Evolutionary conservation across 2,329 filamentous ascomycete species (phyloP).

Genomic region (Neobulgaria alba): DNA sequence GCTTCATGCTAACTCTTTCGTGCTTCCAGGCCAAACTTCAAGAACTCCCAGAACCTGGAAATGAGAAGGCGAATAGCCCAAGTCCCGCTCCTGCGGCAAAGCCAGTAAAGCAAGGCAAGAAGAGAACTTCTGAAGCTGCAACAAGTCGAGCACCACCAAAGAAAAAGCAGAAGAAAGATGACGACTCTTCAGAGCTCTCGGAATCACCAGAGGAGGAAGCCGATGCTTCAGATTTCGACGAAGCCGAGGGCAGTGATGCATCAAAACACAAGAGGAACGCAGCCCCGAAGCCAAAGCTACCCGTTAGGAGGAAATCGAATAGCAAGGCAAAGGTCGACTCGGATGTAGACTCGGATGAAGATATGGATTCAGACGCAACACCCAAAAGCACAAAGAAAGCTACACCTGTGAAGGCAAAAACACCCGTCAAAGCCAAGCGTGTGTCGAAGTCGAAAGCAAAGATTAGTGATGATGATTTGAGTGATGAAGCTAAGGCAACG

Average conservation of each 20-base stretch:
- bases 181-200: constrained; percentile 10
- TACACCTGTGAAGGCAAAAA: neutral
- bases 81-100: constrained; percentile 33
- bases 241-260: constrained; percentile 3
- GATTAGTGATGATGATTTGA: neutral
- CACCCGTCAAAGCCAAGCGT: neutral
- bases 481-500: neutral
- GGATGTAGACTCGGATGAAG: constrained; percentile 13
- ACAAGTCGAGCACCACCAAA: constrained; percentile 32
- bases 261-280: constrained; percentile 6
- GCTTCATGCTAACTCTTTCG: neutral
- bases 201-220: constrained; percentile 1
- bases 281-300: constrained; percentile 9
- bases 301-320: constrained; percentile 8
- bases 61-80: neutral
- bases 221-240: neutral
- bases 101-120: constrained; percentile 16
- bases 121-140: constrained; percentile 28
- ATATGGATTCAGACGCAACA: constrained; percentile 3
- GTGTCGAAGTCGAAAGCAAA: neutral
- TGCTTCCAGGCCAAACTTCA: neutral
- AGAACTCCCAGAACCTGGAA: constrained; percentile 1
- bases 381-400: neutral
- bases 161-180: constrained; percentile 27
- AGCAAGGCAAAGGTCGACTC: constrained; percentile 14